Percentiles rank a stretch among this genome's conserved stretches.
Conservation (phyloP, 2,329 filamentous ascomycete genomes). For the Fusarium sp. region DNA sequence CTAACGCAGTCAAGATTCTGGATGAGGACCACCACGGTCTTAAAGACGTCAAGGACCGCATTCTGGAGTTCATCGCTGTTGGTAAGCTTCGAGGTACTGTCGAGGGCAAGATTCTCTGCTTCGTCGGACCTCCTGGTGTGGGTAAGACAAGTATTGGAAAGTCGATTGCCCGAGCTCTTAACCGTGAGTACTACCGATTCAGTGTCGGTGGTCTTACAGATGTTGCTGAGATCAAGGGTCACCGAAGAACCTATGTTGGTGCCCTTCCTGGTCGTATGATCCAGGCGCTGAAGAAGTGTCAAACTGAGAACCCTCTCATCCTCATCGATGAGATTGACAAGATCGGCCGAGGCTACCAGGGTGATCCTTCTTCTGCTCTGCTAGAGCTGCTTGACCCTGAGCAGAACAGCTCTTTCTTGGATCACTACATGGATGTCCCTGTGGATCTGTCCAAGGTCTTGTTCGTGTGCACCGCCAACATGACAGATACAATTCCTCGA, state of each 20-base stretch:
- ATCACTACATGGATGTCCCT: conserved; percentile 98
- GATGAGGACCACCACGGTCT: conserved; percentile 97
- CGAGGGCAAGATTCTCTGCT: conserved; percentile 97
- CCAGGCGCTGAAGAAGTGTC: conserved; percentile 97
- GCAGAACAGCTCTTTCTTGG: conserved; percentile 96
- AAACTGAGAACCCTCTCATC: conserved; percentile 97
- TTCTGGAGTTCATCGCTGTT: conserved; percentile 97
- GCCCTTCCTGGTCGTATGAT: conserved; percentile 96
- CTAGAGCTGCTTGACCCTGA: conserved; percentile 95
- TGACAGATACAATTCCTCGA: conserved; percentile 96
- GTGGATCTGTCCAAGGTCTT: conserved; percentile 97
- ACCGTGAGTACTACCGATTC: conserved; percentile 97
- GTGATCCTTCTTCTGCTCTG: conserved; percentile 93
- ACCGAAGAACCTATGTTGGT: conserved; percentile 95
- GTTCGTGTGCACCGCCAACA: conserved; percentile 98
- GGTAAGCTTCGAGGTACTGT: conserved; percentile 97
- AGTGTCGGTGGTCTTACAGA: conserved; percentile 97
- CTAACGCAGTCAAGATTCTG: conserved; percentile 88
- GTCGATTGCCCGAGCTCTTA: conserved; percentile 93
- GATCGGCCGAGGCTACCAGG: conserved; percentile 95
- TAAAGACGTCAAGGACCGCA: conserved; percentile 98
- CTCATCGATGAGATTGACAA: conserved; percentile 99
- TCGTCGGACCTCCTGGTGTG: conserved; percentile 96
- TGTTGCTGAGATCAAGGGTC: conserved; percentile 98
- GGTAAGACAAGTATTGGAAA: conserved; percentile 99